Evolutionary conservation across 768 basidiomycete species (phyloP), one percentile per base, ranked within the genome.

Genomic region (Suillus paluster): DNA sequence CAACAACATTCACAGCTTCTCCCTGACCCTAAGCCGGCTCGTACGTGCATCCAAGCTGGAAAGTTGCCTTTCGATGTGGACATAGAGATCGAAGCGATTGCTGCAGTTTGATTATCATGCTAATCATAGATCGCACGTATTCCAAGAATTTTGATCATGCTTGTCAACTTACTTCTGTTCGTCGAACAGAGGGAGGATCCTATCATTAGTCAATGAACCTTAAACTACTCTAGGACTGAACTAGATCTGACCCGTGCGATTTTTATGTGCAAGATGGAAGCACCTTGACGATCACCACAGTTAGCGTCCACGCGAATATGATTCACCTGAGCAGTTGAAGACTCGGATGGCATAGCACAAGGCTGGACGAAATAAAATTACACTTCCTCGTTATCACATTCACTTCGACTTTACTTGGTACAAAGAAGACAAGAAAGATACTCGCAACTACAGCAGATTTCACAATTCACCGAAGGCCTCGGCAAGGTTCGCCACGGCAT

Each of bases 1-100:
- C 17, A 59, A 21, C 34, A 56, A 30, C 15, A 14, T 68, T n/a
- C 17, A 15, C 48, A 84, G 83, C 63, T 83, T 10, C 68, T 84
- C 33, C 84, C 84, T 0, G 75, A 71, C 36, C 84, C 83, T 17
- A 91, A 91, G 76, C 92, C 91, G 12, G 86, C 90, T 9, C 77
- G 91, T 59, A 90, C 89, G 10, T 89, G 87, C 72, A 90, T 94
- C 64, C 89, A 92, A 76, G 88, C 86, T 14, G 87, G 83, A 9
- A 82, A 83, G 65, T 78, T 92, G 39, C 90, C 90, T 0, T 80
- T 80, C 66, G 88, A 89, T 63, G 89, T 90, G 7, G 82, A 89
- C 66, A 80, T 91, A 46, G 91, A 93, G 78, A 86, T 91, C 44
- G 90, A 91, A 72, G 84, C 81, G 9, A 87, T 88, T 62, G 86